A percentile compares a stretch with the other conserved stretches of the same genome.
Conservation (phyloP, 116 monocot species). For the Posidonia oceanica region DNA sequence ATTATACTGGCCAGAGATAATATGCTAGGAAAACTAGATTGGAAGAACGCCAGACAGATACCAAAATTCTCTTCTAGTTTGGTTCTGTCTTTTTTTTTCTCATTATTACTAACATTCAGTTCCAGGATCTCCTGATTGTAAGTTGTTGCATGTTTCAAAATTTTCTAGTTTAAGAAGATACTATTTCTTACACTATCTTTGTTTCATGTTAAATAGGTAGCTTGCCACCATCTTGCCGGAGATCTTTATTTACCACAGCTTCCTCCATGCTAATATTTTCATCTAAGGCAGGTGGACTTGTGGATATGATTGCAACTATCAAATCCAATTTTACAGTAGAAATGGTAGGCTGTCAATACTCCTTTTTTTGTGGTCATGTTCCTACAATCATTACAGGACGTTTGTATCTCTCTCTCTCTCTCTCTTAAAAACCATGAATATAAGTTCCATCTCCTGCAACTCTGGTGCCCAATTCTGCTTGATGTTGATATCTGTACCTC, state of each 20-base stretch:
- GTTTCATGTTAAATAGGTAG: conserved; percentile 27
- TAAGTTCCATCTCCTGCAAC: too few relatives aligned
- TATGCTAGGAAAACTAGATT: too few relatives aligned
- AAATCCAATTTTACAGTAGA: conserved; percentile 29
- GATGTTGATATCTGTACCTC: background rate
- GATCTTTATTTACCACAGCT: conserved; percentile 63
- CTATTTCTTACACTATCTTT: background rate
- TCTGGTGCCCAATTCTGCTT: background rate
- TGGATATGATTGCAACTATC: conserved; percentile 34
- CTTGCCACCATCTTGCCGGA: conserved; percentile 65
- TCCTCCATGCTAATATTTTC: conserved; percentile 73
- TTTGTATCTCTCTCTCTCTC: background rate
- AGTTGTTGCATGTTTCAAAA: too few relatives aligned
- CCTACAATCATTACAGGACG: background rate
- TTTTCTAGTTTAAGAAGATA: background rate
- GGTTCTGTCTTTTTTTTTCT: too few relatives aligned
- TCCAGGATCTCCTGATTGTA: too few relatives aligned
- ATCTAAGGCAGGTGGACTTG: conserved; percentile 44
- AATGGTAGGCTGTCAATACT: conserved; percentile 36
- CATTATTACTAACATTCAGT: too few relatives aligned
- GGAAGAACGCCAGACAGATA: too few relatives aligned
- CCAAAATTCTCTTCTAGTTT: too few relatives aligned
- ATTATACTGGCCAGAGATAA: too few relatives aligned
- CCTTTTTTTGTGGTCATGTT: background rate
- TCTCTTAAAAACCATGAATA: too few relatives aligned